Evolutionary conservation across 768 basidiomycete species (phyloP).

Genomic region (Sistotremastrum suecicum): DNA sequence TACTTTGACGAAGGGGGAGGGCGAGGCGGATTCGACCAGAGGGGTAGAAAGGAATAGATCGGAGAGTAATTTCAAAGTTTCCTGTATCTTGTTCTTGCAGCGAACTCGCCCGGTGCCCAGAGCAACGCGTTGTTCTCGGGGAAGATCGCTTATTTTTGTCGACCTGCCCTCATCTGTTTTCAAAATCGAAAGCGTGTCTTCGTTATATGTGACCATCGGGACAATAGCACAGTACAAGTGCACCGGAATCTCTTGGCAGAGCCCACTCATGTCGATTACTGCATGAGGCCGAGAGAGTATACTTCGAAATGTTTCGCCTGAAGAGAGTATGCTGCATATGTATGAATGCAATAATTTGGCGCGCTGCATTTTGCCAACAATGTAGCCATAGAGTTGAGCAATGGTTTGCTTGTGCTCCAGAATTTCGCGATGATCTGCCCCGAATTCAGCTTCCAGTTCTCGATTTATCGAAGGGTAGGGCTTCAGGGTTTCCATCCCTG

Average conservation of each 20-base stretch:
- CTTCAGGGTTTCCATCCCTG: slow-evolving; percentile 29
- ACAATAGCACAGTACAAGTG: slow-evolving; percentile 52
- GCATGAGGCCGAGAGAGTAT: slow-evolving; percentile 39
- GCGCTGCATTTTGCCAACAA: slow-evolving; percentile 51
- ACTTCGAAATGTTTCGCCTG: slow-evolving; percentile 20
- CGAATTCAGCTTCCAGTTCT: too few species aligned
- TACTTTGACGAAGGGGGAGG: slow-evolving; percentile 18
- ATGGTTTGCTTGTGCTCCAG: slow-evolving; percentile 58
- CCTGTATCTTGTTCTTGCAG: slow-evolving; percentile 44
- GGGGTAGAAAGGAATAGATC: slow-evolving; percentile 47
- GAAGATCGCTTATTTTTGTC: slow-evolving; percentile 38
- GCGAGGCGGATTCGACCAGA: slow-evolving; percentile 29
- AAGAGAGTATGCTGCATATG: slow-evolving; percentile 34
- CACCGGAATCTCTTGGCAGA: slow-evolving; percentile 50
- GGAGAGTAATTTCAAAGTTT: slow-evolving; percentile 45
- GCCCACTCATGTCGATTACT: slow-evolving; percentile 46
- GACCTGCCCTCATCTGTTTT: slow-evolving; percentile 30
- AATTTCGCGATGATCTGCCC: slow-evolving; percentile 40
- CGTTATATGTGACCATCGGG: slow-evolving; percentile 38
- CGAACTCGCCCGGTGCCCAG: slow-evolving; percentile 48
- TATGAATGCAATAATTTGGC: slow-evolving; percentile 50
- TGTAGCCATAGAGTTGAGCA: slow-evolving; percentile 64
- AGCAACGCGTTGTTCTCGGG: slow-evolving; percentile 31
- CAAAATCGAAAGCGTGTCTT: slow-evolving; percentile 31
- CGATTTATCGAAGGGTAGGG: slow-evolving; percentile 19